Percentiles rank a stretch among this genome's conserved stretches.
These are phyloP conservation scores for Ogataea pini DNA, from an alignment of 805 yeast genomes.

Conservation along the genomic window DNA sequence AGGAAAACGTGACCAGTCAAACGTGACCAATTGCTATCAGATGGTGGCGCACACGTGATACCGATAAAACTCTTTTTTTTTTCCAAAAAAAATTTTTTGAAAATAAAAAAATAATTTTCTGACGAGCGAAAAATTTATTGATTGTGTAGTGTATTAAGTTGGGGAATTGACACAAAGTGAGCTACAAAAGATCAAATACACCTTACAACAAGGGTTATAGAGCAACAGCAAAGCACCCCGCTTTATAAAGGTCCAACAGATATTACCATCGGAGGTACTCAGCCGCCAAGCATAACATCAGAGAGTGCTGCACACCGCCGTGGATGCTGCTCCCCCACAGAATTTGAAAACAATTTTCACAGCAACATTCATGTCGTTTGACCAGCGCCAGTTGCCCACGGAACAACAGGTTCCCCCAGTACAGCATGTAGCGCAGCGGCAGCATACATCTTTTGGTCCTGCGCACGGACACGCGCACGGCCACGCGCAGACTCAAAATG, in stretches of 20 bases:
- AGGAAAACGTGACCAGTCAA: background rate
- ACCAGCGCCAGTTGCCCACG: conserved; percentile 10
- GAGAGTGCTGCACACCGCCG: conserved; percentile 1
- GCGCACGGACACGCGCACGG: conserved; percentile 1
- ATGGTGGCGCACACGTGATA: conserved; percentile 1
- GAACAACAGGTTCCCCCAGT: conserved; percentile 5
- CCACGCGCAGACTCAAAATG: background rate
- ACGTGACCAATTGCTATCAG: background rate
- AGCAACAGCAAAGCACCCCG: background rate
- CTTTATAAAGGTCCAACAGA: background rate
- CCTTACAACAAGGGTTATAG: background rate
- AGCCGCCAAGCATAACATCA: background rate
- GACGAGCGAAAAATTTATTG: conserved; percentile 9
- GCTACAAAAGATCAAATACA: background rate
- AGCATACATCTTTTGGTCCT: conserved; percentile 1
- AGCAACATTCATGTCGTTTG: conserved; percentile 8
- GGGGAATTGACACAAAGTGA: background rate
- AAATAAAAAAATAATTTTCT: conserved; percentile 7
- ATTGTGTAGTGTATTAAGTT: conserved; percentile 4
- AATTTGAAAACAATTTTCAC: background rate
- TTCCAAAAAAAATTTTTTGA: background rate
- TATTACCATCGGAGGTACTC: background rate
- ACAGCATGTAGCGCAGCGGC: conserved; percentile 6
- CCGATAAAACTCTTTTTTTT: conserved; percentile 3
- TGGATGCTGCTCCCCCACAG: conserved; percentile 9